phyloP scores from a whole-genome alignment of 148 eudicot genomes.

The Gaultheria prostrata region DNA sequence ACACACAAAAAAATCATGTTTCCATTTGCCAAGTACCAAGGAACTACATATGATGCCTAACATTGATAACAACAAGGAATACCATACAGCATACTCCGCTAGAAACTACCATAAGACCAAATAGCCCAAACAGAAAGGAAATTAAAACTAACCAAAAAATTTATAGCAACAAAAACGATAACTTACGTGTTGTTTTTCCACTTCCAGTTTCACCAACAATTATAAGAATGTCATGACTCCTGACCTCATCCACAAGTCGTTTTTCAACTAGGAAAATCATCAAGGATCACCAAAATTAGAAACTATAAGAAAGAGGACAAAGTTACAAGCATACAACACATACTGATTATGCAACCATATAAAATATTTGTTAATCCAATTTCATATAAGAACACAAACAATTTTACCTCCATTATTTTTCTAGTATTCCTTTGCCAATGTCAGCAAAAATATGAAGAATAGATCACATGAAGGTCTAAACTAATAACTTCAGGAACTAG shows the following conservation, averaged over 20 bases:
- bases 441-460: too few species aligned
- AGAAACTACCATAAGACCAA: neutral
- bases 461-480: too few species aligned
- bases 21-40: neutral
- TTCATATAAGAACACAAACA: too few species aligned
- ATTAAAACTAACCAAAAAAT: neutral
- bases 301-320: neutral
- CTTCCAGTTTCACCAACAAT: conserved; percentile 99
- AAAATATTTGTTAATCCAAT: too few species aligned
- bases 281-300: conserved; percentile 4
- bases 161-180: neutral
- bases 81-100: neutral
- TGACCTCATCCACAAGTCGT: conserved; percentile 68
- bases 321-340: neutral
- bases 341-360: too few species aligned
- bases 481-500: too few species aligned
- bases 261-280: conserved; percentile 52
- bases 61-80: neutral
- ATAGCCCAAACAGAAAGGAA: neutral
- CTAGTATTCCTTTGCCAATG: too few species aligned
- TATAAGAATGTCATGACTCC: conserved; percentile 58
- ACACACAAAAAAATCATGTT: neutral
- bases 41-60: neutral
- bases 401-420: too few species aligned
- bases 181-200: conserved; percentile 98